A percentile compares a stretch with the other conserved stretches of the same genome.
These are phyloP conservation scores for Picea glauca DNA, from an alignment of 75 land plant species.

Conservation along the genomic window DNA sequence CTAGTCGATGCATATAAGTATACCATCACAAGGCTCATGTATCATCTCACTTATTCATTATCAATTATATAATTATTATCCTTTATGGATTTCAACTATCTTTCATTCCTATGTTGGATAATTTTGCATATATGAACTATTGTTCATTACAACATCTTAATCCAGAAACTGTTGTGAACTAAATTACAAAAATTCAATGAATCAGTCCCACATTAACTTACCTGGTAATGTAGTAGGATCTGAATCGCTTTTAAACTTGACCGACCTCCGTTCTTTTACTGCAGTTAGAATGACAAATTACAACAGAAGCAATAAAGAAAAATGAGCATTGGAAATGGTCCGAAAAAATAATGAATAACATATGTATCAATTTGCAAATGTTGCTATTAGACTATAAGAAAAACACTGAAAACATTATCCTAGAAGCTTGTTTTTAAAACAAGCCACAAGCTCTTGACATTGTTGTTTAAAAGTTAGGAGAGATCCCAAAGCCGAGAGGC, in stretches of 20 bases:
- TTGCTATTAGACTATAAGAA: not conserved
- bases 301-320: constrained; percentile 6
- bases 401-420: not conserved
- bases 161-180: not conserved
- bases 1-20: no score
- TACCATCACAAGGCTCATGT: no score
- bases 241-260: constrained; percentile 55
- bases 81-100: no score
- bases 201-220: constrained; percentile 10
- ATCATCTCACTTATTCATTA: no score
- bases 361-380: not conserved
- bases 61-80: no score
- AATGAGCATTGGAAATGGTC: not conserved
- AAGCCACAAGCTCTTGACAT: not conserved
- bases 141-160: not conserved
- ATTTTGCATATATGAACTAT: no score
- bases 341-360: not conserved
- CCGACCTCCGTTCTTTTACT: constrained; percentile 84
- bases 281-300: constrained; percentile 4
- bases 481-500: no score
- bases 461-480: not conserved
- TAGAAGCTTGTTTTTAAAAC: not conserved
- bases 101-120: no score
- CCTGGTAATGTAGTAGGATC: constrained; percentile 80
- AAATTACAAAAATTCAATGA: not conserved